Conservation (phyloP, 192 early-diverging fungal species). For the Cladochytrium replicatum region DNA sequence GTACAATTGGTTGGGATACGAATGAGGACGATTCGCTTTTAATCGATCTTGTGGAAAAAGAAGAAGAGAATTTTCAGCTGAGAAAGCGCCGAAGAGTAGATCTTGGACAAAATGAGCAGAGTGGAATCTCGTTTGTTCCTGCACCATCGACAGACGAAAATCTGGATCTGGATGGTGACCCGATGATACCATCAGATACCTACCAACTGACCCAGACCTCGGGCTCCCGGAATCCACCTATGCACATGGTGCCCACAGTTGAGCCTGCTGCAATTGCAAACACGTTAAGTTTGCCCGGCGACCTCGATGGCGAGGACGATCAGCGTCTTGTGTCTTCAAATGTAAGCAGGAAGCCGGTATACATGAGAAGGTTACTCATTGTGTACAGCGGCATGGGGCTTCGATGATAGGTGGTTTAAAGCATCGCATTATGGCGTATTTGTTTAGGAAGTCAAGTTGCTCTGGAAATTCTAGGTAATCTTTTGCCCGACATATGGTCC, state of each 20-base stretch:
- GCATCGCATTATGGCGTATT: constrained; percentile 55
- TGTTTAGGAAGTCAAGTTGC: constrained; percentile 45
- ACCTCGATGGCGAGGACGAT: no score
- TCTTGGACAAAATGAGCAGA: no score
- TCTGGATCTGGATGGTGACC: no score
- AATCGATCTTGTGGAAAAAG: no score
- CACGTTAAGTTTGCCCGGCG: no score
- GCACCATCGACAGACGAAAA: no score
- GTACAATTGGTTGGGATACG: constrained; percentile 51
- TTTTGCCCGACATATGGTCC: neutral
- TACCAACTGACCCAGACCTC: no score
- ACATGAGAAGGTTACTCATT: neutral
- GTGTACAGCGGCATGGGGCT: constrained; percentile 3
- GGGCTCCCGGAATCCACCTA: no score
- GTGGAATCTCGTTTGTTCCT: no score
- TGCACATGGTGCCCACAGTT: constrained; percentile 9
- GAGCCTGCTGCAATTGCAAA: neutral
- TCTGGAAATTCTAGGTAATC: constrained; percentile 28
- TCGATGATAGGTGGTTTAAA: constrained; percentile 52
- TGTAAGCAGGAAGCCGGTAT: neutral
- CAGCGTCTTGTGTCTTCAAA: neutral
- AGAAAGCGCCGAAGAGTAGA: no score
- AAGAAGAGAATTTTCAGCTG: no score
- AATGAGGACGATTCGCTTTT: constrained; percentile 56
- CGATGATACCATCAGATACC: no score